phyloP scores from a whole-genome alignment of 768 basidiomycete genomes.

The Pleurotus sapidus region DNA sequence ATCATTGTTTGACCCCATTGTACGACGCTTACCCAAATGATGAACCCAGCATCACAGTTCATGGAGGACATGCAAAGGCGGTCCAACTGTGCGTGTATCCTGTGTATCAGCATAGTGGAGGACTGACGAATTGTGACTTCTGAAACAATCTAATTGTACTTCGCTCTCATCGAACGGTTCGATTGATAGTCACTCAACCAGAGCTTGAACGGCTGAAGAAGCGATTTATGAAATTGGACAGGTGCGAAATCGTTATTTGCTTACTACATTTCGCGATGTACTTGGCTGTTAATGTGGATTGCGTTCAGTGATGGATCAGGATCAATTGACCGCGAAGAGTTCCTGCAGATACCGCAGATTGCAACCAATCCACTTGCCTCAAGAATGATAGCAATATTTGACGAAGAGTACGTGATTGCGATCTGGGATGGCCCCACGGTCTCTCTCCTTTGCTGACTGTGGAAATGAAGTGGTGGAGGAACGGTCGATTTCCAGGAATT shows the following conservation, averaged over 20 bases:
- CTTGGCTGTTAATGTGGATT: background rate
- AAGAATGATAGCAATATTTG: slow-evolving; percentile 99
- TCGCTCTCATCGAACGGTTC: background rate
- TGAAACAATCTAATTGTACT: background rate
- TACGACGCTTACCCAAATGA: background rate
- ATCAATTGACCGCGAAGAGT: slow-evolving; percentile 98
- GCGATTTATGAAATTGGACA: slow-evolving; percentile 99
- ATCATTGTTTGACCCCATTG: background rate
- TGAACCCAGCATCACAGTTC: slow-evolving; percentile 75
- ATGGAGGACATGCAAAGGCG: slow-evolving; percentile 98
- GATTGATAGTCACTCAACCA: slow-evolving; percentile 76
- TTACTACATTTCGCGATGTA: background rate
- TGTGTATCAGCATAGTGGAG: too few species aligned
- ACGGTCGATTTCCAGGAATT: slow-evolving; percentile 99
- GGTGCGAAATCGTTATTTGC: slow-evolving; percentile 41
- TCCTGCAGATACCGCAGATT: slow-evolving; percentile 98
- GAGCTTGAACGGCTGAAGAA: slow-evolving; percentile 97
- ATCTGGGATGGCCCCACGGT: background rate
- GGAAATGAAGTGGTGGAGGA: slow-evolving; percentile 79
- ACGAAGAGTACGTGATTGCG: slow-evolving; percentile 81
- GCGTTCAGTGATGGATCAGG: slow-evolving; percentile 84
- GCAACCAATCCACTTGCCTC: slow-evolving; percentile 96
- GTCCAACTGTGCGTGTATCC: slow-evolving; percentile 83
- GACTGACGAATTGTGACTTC: too few species aligned
- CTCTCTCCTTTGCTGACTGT: slow-evolving; percentile 6